phyloP scores from a whole-genome alignment of 306 rosid species.

The Rubus idaeus region DNA sequence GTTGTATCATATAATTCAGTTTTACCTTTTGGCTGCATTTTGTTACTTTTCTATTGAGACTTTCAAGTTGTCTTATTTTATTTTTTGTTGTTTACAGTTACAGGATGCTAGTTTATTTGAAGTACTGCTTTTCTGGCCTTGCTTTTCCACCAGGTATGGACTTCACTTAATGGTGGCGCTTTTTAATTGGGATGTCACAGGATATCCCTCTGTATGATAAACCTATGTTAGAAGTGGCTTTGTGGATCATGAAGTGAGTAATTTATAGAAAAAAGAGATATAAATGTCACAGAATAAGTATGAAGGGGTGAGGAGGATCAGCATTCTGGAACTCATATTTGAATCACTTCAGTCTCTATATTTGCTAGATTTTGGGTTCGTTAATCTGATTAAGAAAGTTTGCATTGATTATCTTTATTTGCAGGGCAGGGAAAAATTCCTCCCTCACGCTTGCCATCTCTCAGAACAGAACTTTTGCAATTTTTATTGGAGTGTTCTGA shows the following conservation, averaged over 20 bases:
- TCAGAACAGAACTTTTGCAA: conserved; percentile 72
- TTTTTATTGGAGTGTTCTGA: conserved; percentile 64
- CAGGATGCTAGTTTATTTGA: conserved; percentile 88
- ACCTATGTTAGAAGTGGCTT: neutral
- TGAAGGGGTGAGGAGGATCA: conserved; percentile 6
- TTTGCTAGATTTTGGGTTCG: neutral
- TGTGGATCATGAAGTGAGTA: neutral
- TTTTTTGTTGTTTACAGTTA: conserved; percentile 54
- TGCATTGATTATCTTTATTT: conserved; percentile 13
- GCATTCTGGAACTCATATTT: conserved; percentile 2
- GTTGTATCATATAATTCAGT: neutral
- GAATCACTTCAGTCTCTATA: neutral
- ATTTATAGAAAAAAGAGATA: conserved; percentile 5
- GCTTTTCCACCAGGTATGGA: conserved; percentile 93
- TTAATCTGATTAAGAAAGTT: conserved; percentile 13
- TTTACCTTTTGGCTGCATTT: conserved; percentile 13
- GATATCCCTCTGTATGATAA: conserved; percentile 4
- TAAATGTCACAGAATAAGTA: neutral
- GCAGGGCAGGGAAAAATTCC: conserved; percentile 86
- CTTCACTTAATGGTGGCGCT: conserved; percentile 5
- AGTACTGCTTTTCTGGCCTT: conserved; percentile 93
- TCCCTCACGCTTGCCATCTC: conserved; percentile 70
- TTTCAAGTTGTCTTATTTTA: conserved; percentile 22
- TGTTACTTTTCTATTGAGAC: conserved; percentile 23
- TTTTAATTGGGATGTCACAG: conserved; percentile 6